A percentile compares a stretch with the other conserved stretches of the same genome.
Evolutionary conservation across 768 basidiomycete genomes (phyloP).

Genomic region (Jaapia argillacea): DNA sequence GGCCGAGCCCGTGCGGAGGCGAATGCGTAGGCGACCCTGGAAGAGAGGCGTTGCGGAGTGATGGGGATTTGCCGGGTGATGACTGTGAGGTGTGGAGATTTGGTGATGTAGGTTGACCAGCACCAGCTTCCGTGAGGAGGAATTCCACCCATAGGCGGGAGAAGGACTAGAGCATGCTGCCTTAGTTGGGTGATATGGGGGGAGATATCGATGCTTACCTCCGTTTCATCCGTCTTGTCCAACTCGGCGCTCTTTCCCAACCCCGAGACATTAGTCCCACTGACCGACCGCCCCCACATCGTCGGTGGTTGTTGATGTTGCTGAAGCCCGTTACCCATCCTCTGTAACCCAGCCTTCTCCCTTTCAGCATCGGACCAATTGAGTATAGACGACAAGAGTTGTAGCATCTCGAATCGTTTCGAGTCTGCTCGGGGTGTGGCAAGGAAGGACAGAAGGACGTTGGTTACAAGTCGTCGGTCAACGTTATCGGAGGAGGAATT

Average conservation of each 20-base stretch:
- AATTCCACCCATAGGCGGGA: constrained; percentile 98
- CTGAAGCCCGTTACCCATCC: constrained; percentile 27
- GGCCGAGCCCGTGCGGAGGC: not conserved
- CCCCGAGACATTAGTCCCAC: constrained; percentile 9
- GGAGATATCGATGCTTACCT: constrained; percentile 36
- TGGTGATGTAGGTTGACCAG: constrained; percentile 24
- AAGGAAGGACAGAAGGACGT: constrained; percentile 85
- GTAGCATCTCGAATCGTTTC: constrained; percentile 96
- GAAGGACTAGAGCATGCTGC: constrained; percentile 58
- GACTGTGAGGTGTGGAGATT: constrained; percentile 5
- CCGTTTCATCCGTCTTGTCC: constrained; percentile 78
- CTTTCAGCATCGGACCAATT: constrained; percentile 88
- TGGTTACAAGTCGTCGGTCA: constrained; percentile 88
- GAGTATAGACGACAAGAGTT: constrained; percentile 81
- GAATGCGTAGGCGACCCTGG: constrained; percentile 20
- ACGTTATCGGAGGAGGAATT: constrained; percentile 82
- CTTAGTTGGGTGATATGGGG: too few relatives aligned
- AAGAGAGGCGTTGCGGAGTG: constrained; percentile 24
- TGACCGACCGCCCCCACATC: constrained; percentile 20
- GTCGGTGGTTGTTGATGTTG: constrained; percentile 9
- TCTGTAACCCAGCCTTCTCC: constrained; percentile 82
- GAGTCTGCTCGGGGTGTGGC: constrained; percentile 83
- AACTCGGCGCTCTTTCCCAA: constrained; percentile 39
- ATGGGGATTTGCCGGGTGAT: constrained; percentile 13
- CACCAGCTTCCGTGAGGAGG: constrained; percentile 81